A percentile compares a stretch with the other conserved stretches of the same genome.
These are phyloP conservation scores for Marchantia paleacea DNA, from an alignment of 225 moss, liverwort and hornwort genomes.

Conservation along the genomic window DNA sequence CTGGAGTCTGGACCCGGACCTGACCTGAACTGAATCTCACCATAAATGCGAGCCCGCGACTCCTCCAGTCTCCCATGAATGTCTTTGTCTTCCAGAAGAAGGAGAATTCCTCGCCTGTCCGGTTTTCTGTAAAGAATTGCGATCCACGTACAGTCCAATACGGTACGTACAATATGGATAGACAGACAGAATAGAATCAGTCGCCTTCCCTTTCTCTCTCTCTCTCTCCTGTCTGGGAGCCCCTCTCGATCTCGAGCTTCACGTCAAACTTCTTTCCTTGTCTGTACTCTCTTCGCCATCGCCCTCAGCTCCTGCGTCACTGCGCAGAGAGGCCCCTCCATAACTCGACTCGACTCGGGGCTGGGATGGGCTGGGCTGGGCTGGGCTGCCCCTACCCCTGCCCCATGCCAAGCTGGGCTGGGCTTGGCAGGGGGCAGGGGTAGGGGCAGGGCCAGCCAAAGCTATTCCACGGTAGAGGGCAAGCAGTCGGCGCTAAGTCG, in stretches of 20 bases:
- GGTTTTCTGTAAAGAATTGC: no score
- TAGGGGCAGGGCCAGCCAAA: no score
- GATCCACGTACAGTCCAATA: no score
- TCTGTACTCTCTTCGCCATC: neutral
- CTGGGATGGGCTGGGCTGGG: no score
- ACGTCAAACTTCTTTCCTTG: neutral
- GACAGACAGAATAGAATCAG: neutral
- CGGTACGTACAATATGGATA: neutral
- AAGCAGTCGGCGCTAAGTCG: no score
- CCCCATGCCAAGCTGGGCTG: no score
- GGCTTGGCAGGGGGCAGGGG: no score
- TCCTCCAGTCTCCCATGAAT: neutral
- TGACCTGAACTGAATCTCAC: no score
- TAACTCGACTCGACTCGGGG: neutral
- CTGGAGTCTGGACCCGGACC: no score
- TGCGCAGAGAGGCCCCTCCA: neutral
- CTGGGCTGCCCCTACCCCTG: no score
- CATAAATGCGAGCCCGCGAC: neutral
- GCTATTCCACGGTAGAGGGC: no score
- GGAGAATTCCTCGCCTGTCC: neutral
- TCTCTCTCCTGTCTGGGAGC: neutral
- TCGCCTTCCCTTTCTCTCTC: neutral
- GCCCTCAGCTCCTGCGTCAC: neutral
- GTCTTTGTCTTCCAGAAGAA: slow-evolving; percentile 1
- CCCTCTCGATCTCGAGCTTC: no score